Evolutionary conservation across 2,329 filamentous ascomycete genomes (phyloP).

Genomic region (Gliomastix tumulicola): DNA sequence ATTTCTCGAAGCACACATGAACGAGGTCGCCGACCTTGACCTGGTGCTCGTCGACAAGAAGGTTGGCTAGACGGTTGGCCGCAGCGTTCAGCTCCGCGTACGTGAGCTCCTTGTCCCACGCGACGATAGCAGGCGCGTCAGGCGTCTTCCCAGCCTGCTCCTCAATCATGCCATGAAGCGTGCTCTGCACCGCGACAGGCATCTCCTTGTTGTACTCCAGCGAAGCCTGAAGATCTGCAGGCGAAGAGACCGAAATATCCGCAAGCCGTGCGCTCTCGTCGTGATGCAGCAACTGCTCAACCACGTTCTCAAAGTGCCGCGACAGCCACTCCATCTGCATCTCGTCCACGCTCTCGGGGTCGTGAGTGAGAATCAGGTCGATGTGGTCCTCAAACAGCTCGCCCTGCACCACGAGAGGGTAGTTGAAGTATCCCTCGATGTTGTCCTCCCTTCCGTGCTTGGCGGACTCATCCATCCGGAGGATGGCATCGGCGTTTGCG

Average conservation of each 20-base stretch:
- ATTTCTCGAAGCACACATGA: slow-evolving; percentile 12
- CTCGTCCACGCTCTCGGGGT: slow-evolving; percentile 1
- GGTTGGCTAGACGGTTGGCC: not conserved
- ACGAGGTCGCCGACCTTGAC: slow-evolving; percentile 7
- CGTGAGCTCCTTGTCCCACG: slow-evolving; percentile 29
- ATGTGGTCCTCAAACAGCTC: not conserved
- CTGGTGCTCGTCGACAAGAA: not conserved
- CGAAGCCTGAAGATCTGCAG: not conserved
- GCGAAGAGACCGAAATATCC: not conserved
- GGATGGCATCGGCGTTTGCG: not conserved
- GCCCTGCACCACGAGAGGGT: slow-evolving; percentile 4
- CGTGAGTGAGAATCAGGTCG: slow-evolving; percentile 4
- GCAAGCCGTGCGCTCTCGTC: not conserved
- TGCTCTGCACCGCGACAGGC: slow-evolving; percentile 1
- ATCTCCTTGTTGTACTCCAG: slow-evolving; percentile 1
- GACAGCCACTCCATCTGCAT: not conserved
- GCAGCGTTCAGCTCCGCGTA: slow-evolving; percentile 12
- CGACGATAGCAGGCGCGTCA: slow-evolving; percentile 24
- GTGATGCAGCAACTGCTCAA: slow-evolving; percentile 3
- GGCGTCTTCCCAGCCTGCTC: slow-evolving; percentile 11
- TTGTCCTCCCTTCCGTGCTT: not conserved
- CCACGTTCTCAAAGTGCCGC: slow-evolving; percentile 2
- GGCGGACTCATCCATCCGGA: not conserved
- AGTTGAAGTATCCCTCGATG: slow-evolving; percentile 10
- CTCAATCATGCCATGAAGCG: slow-evolving; percentile 1